Evolutionary conservation across 2,329 filamentous ascomycete species (phyloP).

Genomic region (Colletotrichum sp.): DNA sequence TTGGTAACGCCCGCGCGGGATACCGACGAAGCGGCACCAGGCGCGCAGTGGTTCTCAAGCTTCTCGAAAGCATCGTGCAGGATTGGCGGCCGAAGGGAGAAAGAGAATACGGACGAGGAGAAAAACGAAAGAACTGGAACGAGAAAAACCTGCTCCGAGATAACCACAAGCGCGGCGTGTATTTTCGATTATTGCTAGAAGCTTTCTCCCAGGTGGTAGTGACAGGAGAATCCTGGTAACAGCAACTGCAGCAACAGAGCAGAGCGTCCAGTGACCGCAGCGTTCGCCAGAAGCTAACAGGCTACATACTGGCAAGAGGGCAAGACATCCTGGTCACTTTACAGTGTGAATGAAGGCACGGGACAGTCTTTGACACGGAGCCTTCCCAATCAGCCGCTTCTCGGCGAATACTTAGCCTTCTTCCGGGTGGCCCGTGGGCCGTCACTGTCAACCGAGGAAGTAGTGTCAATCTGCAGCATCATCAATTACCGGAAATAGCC

Average conservation of each 20-base stretch:
- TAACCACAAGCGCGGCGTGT: background rate
- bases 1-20: conserved; percentile 31
- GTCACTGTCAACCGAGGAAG: background rate
- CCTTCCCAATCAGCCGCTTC: background rate
- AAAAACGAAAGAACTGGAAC: background rate
- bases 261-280: background rate
- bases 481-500: background rate
- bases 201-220: background rate
- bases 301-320: background rate
- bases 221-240: background rate
- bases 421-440: background rate
- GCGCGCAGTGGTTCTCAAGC: conserved; percentile 46
- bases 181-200: background rate
- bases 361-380: background rate
- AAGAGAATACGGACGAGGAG: background rate
- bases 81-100: background rate
- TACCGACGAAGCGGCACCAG: conserved; percentile 48
- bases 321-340: background rate
- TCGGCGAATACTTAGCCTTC: background rate
- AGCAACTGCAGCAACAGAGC: background rate
- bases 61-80: conserved; percentile 47
- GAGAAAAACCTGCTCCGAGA: background rate
- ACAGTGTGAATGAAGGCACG: background rate
- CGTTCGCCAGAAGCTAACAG: background rate
- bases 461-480: background rate